These are phyloP conservation scores for Sinapis alba DNA, from an alignment of 441 rosid species.

Conservation along the genomic window DNA sequence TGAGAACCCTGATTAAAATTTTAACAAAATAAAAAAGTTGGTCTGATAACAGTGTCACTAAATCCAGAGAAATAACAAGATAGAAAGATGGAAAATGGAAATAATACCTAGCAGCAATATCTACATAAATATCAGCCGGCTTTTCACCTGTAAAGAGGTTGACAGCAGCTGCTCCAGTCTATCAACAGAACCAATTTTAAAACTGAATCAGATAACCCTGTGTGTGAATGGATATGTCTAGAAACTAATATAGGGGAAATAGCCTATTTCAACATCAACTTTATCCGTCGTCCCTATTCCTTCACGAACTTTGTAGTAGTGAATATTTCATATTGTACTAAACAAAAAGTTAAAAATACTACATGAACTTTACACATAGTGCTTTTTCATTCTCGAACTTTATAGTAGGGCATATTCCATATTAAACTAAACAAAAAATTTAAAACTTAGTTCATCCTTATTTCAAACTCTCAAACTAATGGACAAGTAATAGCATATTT, in stretches of 20 bases:
- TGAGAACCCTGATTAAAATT: constrained; percentile 67
- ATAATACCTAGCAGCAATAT: constrained; percentile 82
- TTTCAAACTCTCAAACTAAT: too few species aligned
- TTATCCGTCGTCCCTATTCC: too few species aligned
- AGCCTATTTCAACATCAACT: too few species aligned
- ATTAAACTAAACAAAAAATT: too few species aligned
- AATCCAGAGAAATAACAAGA: constrained; percentile 11
- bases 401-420: too few species aligned
- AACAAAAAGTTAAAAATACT: too few species aligned
- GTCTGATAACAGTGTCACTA: constrained; percentile 8
- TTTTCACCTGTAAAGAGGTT: constrained; percentile 86
- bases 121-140: constrained; percentile 95
- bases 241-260: neutral
- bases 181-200: constrained; percentile 37
- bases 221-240: neutral
- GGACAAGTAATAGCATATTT: too few species aligned
- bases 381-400: too few species aligned
- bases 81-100: constrained; percentile 28
- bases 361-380: too few species aligned
- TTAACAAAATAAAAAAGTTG: constrained; percentile 23
- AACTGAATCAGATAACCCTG: constrained; percentile 24
- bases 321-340: too few species aligned
- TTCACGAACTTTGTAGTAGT: too few species aligned
- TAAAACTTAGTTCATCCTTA: too few species aligned
- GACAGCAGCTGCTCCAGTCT: constrained; percentile 97